A percentile compares a stretch with the other conserved stretches of the same genome.
Evolutionary conservation across 2,329 filamentous ascomycete genomes (phyloP).

Genomic region (Diatrype stigma): DNA sequence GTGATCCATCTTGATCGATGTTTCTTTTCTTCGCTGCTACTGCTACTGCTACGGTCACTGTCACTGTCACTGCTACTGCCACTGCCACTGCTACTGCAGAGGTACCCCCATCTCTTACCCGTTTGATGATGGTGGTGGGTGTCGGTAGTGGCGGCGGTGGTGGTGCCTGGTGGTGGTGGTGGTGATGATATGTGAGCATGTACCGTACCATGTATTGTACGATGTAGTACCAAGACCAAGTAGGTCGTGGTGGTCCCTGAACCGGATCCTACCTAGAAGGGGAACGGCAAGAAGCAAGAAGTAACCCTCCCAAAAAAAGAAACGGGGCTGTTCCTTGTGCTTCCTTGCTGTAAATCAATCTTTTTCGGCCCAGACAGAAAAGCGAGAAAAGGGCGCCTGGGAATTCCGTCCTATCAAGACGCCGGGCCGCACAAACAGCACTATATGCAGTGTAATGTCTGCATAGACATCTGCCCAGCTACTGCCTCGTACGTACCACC

Average conservation of each 20-base stretch:
- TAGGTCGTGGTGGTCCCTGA: not conserved
- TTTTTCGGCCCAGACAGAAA: not conserved
- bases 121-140: too few species aligned
- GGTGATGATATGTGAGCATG: too few species aligned
- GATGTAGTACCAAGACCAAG: too few species aligned
- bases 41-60: not conserved
- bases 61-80: not conserved
- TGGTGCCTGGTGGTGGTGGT: too few species aligned
- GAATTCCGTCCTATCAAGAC: not conserved
- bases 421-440: not conserved
- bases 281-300: not conserved
- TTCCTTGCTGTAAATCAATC: not conserved
- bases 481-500: not conserved
- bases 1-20: not conserved
- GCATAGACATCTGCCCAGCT: too few species aligned
- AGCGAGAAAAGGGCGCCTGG: not conserved
- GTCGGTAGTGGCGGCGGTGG: too few species aligned
- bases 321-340: not conserved
- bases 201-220: too few species aligned
- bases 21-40: not conserved
- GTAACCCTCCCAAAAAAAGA: not conserved
- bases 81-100: too few species aligned
- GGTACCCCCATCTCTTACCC: not conserved
- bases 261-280: not conserved
- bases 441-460: not conserved